Evolutionary conservation across 768 basidiomycete species (phyloP).

Genomic region (Xanthoconium stramineum): DNA sequence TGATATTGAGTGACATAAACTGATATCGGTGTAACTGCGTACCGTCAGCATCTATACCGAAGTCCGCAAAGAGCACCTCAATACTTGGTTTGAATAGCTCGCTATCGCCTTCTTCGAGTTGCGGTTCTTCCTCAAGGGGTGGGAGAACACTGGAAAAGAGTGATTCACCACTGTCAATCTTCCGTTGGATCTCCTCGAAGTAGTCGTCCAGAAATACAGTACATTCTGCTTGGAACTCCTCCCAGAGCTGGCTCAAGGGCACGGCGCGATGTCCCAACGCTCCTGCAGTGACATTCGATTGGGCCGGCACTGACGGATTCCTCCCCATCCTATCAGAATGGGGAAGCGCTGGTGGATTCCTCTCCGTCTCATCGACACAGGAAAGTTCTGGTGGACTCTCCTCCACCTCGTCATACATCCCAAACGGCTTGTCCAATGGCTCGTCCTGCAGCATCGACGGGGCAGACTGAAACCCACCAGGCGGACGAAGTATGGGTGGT

Average conservation of each 20-base stretch:
- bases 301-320: background rate
- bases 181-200: constrained; percentile 9
- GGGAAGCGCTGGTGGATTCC: too few relatives aligned
- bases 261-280: background rate
- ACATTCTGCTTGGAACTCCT: constrained; percentile 4
- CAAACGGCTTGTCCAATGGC: background rate
- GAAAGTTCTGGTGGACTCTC: too few relatives aligned
- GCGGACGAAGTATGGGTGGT: too few relatives aligned
- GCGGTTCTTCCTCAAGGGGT: constrained; percentile 8
- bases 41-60: constrained; percentile 3
- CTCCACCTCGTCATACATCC: background rate
- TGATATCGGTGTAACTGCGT: background rate
- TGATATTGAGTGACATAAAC: background rate
- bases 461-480: background rate
- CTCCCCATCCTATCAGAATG: background rate
- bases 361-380: too few relatives aligned
- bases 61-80: background rate
- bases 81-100: background rate
- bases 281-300: background rate
- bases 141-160: background rate
- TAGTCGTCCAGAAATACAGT: background rate
- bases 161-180: background rate
- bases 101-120: background rate
- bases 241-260: constrained; percentile 5
- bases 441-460: background rate